Conservation (phyloP, 176 grass and related monocot species). For the Dendrocalamus sinicus region DNA sequence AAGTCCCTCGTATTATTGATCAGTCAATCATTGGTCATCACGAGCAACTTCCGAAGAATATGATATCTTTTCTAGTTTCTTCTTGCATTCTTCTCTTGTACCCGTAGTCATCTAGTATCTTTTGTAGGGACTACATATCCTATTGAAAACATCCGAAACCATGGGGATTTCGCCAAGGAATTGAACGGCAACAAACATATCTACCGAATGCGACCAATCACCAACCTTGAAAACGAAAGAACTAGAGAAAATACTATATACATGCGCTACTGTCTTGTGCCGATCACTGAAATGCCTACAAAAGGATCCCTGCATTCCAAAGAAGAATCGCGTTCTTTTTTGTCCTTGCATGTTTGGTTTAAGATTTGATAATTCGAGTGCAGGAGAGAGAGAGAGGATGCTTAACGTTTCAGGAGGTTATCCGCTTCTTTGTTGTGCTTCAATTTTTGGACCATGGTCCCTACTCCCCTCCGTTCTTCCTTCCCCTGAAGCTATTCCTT, state of each 20-base stretch:
- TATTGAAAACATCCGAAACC: not conserved
- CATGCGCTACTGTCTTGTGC: not conserved
- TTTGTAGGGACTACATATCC: not conserved
- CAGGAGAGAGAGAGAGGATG: not conserved
- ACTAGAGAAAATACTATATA: not conserved
- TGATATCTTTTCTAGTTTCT: not conserved
- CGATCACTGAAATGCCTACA: not conserved
- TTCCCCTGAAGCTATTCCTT: not conserved
- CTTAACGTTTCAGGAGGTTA: slow-evolving; percentile 17
- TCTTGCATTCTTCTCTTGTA: not conserved
- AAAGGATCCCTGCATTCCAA: not conserved
- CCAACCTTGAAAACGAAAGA: slow-evolving; percentile 21
- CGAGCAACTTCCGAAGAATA: not conserved
- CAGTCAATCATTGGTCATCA: not conserved
- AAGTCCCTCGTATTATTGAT: not conserved
- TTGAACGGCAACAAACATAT: slow-evolving; percentile 9
- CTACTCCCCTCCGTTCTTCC: not conserved
- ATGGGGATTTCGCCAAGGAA: not conserved
- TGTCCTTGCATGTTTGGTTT: slow-evolving; percentile 12
- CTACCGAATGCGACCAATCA: not conserved
- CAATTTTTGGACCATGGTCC: not conserved
- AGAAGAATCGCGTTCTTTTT: not conserved
- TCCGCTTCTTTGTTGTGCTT: not conserved
- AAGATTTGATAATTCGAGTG: not conserved
- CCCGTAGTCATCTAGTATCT: not conserved